Evolutionary conservation across 495 filamentous ascomycete species (phyloP), one percentile per base, ranked within the genome.

Genomic region (Acidiella bohemica): DNA sequence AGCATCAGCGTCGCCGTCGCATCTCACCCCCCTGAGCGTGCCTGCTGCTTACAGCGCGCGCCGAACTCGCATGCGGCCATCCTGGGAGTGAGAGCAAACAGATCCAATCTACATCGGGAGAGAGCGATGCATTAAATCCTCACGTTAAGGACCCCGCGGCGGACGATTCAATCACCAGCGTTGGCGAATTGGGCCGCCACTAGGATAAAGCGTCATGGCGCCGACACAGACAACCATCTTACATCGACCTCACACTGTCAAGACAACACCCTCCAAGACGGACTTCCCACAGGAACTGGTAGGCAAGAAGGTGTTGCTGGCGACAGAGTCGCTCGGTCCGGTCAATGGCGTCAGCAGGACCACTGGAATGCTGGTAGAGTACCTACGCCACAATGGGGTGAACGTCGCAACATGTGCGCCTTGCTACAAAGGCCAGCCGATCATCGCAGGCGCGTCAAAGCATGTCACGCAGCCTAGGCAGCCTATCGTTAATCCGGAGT

Each of bases 341-440:
- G 71, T 78, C 43, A 80, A 80, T 50, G 74, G 75, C 13, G 75
- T 80, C 30, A 73, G 69, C 51, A 62, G 71, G 30, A 80, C 73
- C 0, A 78, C 75, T 2, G 59, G 67, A 50, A 72, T 68, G 59
- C 60, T 80, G 17, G 66, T 78, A 17, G 66, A 73, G 47, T 76
- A 80, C 41, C 59, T 80, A 14, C 64, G 69, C 32, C 56, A 53
- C 16, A 58, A 78, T 41, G 73, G 70, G 0, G 72, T 64, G 10
- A 57, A 71, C 3, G 64, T 77, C 17, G 68, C 68, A 4, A 67
- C 76, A 2, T 71, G 76, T 29, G 73, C 75, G 22, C 75, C 74
- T 8, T 55, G 63, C 27, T 62, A 59, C 50, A 56, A 60, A 30
- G 57, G 54, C 25, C 54, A 36, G 41, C 38, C 17, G 41, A 36